phyloP scores from a whole-genome alignment of 169 alveolate genomes.

The Cryptosporidium felis region DNA sequence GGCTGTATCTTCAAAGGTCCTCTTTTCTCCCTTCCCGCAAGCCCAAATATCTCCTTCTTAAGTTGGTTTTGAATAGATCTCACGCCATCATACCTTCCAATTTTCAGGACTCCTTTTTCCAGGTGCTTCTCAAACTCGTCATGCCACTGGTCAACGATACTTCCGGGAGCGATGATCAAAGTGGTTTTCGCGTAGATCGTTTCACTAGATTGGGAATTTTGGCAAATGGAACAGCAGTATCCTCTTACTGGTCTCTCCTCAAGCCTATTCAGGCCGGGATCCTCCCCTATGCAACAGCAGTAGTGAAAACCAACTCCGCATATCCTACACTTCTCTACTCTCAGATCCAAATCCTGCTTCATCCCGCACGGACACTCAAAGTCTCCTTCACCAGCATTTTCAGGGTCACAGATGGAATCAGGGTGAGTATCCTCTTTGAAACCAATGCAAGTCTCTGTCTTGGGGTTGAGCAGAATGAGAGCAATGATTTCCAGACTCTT shows the following conservation, averaged over 20 bases:
- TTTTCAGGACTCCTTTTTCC: background rate
- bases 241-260: background rate
- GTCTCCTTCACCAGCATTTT: background rate
- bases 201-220: background rate
- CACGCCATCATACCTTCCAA: conserved; percentile 43
- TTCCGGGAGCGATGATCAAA: conserved; percentile 49
- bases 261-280: background rate
- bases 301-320: conserved; percentile 12
- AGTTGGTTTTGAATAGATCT: conserved; percentile 20
- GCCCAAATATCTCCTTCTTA: background rate
- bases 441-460: background rate
- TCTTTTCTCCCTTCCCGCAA: background rate
- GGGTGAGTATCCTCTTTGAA: no score
- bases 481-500: conserved; percentile 57
- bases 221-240: conserved; percentile 29
- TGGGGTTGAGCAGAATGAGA: conserved; percentile 5
- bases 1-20: no score
- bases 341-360: background rate
- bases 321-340: background rate
- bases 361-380: conserved; percentile 68
- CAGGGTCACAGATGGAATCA: no score
- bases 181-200: background rate
- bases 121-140: conserved; percentile 42
- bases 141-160: conserved; percentile 63
- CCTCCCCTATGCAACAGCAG: conserved; percentile 15